These are phyloP conservation scores for Allium sativum DNA, from an alignment of 106 monocot species.

Conservation along the genomic window DNA sequence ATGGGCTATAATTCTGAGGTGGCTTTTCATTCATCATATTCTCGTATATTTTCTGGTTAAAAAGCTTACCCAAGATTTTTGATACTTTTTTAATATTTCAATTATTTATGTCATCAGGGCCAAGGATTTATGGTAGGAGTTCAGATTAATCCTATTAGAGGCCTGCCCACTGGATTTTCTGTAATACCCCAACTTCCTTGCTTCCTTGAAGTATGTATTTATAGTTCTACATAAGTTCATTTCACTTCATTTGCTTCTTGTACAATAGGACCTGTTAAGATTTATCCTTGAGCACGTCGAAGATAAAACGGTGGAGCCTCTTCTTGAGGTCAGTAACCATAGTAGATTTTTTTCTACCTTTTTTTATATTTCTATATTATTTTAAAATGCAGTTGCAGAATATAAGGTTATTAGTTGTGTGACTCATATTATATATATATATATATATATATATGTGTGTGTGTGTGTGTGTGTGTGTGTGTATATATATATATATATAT, in stretches of 20 bases:
- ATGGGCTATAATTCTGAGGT: conserved; percentile 91
- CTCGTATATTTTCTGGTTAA: neutral
- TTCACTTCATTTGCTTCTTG: neutral
- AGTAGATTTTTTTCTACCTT: too few species aligned
- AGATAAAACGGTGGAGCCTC: conserved; percentile 65
- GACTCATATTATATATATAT: too few species aligned
- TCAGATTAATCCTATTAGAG: conserved; percentile 83
- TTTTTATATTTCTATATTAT: neutral
- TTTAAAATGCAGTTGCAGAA: neutral
- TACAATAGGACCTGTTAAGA: conserved; percentile 46
- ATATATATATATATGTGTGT: too few species aligned
- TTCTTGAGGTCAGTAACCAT: conserved; percentile 61
- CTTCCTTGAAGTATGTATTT: conserved; percentile 6
- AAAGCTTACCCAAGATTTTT: conserved; percentile 2
- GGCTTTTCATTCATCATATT: conserved; percentile 1
- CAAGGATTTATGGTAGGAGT: conserved; percentile 99
- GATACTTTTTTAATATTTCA: conserved; percentile 7
- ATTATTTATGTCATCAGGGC: conserved; percentile 34
- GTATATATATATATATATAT: too few species aligned
- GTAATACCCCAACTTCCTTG: conserved; percentile 26
- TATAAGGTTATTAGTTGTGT: neutral
- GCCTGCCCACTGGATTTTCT: conserved; percentile 81
- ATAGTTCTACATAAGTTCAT: neutral
- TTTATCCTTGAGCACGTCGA: conserved; percentile 77
- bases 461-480: too few species aligned